phyloP scores from a whole-genome alignment of 345 rosid genomes.

The Eucalyptus sideroxylon region DNA sequence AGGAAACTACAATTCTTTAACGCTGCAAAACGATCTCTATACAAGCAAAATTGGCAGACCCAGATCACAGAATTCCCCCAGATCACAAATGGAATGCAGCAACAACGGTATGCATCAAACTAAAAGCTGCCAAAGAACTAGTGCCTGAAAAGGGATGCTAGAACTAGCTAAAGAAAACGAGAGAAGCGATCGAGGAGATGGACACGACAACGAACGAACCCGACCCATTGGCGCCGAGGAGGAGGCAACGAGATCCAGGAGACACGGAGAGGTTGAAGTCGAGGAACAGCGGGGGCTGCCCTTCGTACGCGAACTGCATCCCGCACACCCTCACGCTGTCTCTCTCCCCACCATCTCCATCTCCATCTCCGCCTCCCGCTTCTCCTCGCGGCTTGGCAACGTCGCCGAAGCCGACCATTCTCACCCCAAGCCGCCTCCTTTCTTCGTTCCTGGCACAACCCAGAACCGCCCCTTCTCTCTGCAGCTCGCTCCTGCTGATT shows the following conservation, averaged over 20 bases:
- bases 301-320: constrained; percentile 73
- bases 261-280: constrained; percentile 52
- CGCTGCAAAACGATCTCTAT: background rate
- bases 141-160: background rate
- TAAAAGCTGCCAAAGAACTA: background rate
- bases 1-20: background rate
- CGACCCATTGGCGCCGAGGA: constrained; percentile 92
- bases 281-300: constrained; percentile 49
- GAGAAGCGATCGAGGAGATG: background rate
- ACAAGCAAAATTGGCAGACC: background rate
- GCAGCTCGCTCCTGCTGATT: background rate
- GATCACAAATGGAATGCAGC: background rate
- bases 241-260: constrained; percentile 85
- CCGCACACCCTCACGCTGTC: constrained; percentile 48
- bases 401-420: background rate
- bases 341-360: background rate
- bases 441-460: background rate
- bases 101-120: background rate
- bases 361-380: background rate
- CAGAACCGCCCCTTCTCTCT: background rate
- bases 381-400: background rate
- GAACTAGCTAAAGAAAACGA: background rate
- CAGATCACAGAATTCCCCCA: background rate
- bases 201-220: constrained; percentile 20
- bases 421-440: background rate